A percentile compares a stretch with the other conserved stretches of the same genome.
Evolutionary conservation across 345 rosid species (phyloP).

Genomic region (Geranium brycei): DNA sequence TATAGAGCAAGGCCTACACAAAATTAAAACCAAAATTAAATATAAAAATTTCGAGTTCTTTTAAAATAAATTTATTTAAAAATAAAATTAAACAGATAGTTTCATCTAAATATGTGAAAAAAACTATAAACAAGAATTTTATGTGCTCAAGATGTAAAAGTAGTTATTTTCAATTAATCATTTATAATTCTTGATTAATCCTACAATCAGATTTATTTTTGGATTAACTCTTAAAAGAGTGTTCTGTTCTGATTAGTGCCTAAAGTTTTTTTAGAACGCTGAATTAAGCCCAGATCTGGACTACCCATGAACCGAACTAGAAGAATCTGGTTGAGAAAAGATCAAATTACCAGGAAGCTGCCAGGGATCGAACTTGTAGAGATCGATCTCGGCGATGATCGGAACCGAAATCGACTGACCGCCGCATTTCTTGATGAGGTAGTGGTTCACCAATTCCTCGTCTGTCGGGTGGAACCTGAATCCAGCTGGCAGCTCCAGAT

Average conservation of each 20-base stretch:
- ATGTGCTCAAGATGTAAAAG: too few relatives aligned
- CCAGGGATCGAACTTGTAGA: constrained; percentile 86
- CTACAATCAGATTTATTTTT: too few relatives aligned
- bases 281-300: not conserved
- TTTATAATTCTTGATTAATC: too few relatives aligned
- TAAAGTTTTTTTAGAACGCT: too few relatives aligned
- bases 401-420: constrained; percentile 45
- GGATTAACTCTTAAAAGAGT: too few relatives aligned
- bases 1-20: constrained; percentile 48
- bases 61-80: too few relatives aligned
- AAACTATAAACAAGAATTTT: not conserved
- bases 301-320: not conserved
- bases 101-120: too few relatives aligned
- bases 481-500: constrained; percentile 64
- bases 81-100: too few relatives aligned
- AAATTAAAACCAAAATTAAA: too few relatives aligned
- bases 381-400: constrained; percentile 70
- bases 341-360: constrained; percentile 61
- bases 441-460: constrained; percentile 71
- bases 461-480: constrained; percentile 96
- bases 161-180: too few relatives aligned
- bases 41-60: too few relatives aligned
- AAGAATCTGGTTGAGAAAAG: not conserved
- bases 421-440: constrained; percentile 56
- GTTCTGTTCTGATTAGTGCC: too few relatives aligned